Percentiles rank a stretch among this genome's conserved stretches.
Conservation (phyloP, 192 early-diverging fungal species). For the Neocallimastix lanati region DNA sequence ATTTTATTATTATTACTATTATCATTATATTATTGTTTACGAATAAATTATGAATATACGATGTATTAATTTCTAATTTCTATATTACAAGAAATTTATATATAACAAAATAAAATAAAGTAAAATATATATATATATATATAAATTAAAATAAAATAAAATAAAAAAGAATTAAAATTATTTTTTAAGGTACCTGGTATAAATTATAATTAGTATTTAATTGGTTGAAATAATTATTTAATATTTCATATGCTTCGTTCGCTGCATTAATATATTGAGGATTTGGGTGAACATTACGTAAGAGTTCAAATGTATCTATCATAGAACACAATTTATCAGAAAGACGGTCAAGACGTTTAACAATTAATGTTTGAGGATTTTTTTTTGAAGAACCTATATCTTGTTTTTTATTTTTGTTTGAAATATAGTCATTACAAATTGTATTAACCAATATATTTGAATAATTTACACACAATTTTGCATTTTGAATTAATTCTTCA, state of each 20-base stretch:
- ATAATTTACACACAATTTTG: not conserved
- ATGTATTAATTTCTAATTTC: too few species aligned
- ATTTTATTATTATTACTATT: too few species aligned
- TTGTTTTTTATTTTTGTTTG: not conserved
- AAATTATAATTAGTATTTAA: conserved; percentile 81
- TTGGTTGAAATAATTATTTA: conserved; percentile 74
- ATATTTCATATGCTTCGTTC: conserved; percentile 47
- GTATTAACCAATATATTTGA: not conserved
- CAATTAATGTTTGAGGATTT: conserved; percentile 11
- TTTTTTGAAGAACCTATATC: too few species aligned
- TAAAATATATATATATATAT: not conserved
- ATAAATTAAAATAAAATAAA: not conserved
- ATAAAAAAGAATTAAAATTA: not conserved
- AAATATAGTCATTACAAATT: not conserved
- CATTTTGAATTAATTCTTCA: not conserved
- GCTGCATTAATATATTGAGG: conserved; percentile 47
- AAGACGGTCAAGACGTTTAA: conserved; percentile 75
- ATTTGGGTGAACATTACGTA: conserved; percentile 78
- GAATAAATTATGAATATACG: too few species aligned
- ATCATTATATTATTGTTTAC: too few species aligned
- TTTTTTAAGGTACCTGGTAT: conserved; percentile 32
- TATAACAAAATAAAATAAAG: too few species aligned
- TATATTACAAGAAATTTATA: too few species aligned
- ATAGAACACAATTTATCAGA: conserved; percentile 78
- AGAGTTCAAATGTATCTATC: conserved; percentile 82